phyloP scores from a whole-genome alignment of 495 filamentous ascomycete species.

The Penicillium ochrochloron region DNA sequence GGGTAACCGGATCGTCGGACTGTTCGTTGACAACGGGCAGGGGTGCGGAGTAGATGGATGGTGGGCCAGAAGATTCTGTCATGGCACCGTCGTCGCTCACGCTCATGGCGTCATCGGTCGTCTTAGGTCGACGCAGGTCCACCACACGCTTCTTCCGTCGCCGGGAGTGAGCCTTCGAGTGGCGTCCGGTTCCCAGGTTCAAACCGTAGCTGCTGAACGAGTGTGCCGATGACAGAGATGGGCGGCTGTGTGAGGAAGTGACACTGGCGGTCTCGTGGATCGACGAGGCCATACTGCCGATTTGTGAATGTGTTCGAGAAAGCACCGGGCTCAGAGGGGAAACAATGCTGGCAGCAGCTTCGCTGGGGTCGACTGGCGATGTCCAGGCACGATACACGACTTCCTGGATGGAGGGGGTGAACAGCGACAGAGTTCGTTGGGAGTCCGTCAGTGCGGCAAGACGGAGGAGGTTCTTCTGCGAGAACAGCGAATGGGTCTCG shows the following conservation, averaged over 20 bases:
- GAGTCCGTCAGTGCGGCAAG: slow-evolving; percentile 78
- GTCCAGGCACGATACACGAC: slow-evolving; percentile 92
- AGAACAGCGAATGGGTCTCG: slow-evolving; percentile 83
- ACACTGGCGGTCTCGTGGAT: slow-evolving; percentile 54
- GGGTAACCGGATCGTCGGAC: slow-evolving; percentile 52
- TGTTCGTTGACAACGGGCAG: slow-evolving; percentile 46
- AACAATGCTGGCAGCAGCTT: slow-evolving; percentile 59
- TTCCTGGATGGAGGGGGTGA: slow-evolving; percentile 81
- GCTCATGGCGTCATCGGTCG: slow-evolving; percentile 59
- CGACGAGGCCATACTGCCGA: slow-evolving; percentile 59
- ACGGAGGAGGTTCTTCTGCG: slow-evolving; percentile 83
- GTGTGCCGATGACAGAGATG: slow-evolving; percentile 35
- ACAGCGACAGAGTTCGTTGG: slow-evolving; percentile 83
- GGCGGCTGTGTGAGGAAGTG: slow-evolving; percentile 43
- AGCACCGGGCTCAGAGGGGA: slow-evolving; percentile 58
- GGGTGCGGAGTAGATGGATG: slow-evolving; percentile 50
- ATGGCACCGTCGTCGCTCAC: slow-evolving; percentile 55
- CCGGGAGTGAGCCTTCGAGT: slow-evolving; percentile 67
- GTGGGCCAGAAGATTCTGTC: slow-evolving; percentile 44
- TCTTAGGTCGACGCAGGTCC: slow-evolving; percentile 73
- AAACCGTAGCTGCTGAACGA: slow-evolving; percentile 59
- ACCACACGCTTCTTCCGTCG: slow-evolving; percentile 95
- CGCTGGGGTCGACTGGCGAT: slow-evolving; percentile 71
- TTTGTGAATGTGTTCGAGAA: slow-evolving; percentile 63
- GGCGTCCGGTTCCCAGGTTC: slow-evolving; percentile 64